Evolutionary conservation across 192 early-diverging fungal genomes (phyloP).

Genomic region (Coemansia sp.): DNA sequence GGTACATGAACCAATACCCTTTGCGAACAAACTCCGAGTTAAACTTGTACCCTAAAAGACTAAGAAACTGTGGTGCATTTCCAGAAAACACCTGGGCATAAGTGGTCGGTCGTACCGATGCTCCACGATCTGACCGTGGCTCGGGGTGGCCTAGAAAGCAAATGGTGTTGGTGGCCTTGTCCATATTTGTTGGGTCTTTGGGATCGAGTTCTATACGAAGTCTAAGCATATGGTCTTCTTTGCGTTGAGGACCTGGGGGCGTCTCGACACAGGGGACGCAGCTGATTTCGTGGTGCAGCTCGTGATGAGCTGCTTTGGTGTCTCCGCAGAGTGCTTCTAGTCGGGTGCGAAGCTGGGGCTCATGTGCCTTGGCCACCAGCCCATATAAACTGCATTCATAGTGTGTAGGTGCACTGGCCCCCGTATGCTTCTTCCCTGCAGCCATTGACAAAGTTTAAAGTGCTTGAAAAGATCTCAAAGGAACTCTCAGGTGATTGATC

Average conservation of each 20-base stretch:
- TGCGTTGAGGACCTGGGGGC: slow-evolving; percentile 64
- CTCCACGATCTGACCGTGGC: slow-evolving; percentile 60
- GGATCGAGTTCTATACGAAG: slow-evolving; percentile 55
- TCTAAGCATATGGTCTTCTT: slow-evolving; percentile 71
- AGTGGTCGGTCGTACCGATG: slow-evolving; percentile 63
- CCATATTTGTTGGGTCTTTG: slow-evolving; percentile 31
- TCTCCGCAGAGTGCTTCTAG: slow-evolving; percentile 67
- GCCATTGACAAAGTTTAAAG: slow-evolving; percentile 16
- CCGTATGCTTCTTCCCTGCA: slow-evolving; percentile 37
- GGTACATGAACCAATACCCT: slow-evolving; percentile 63
- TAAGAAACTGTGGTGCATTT: slow-evolving; percentile 67
- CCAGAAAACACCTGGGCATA: slow-evolving; percentile 61
- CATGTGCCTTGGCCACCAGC: slow-evolving; percentile 42
- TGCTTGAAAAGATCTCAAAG: not conserved
- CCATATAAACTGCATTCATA: slow-evolving; percentile 63
- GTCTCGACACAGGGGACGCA: slow-evolving; percentile 69
- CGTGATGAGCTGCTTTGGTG: slow-evolving; percentile 54
- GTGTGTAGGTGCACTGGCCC: slow-evolving; percentile 30
- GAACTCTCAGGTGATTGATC: not conserved
- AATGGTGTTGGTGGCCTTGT: slow-evolving; percentile 59
- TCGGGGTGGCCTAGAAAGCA: slow-evolving; percentile 69
- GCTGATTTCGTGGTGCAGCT: slow-evolving; percentile 67
- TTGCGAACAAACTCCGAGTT: slow-evolving; percentile 64
- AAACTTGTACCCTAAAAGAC: slow-evolving; percentile 70
- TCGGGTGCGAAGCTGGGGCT: slow-evolving; percentile 61